Percentiles rank a stretch among this genome's conserved stretches.
phyloP scores from a whole-genome alignment of 805 yeast species.

The Barnettozyma sp. region DNA sequence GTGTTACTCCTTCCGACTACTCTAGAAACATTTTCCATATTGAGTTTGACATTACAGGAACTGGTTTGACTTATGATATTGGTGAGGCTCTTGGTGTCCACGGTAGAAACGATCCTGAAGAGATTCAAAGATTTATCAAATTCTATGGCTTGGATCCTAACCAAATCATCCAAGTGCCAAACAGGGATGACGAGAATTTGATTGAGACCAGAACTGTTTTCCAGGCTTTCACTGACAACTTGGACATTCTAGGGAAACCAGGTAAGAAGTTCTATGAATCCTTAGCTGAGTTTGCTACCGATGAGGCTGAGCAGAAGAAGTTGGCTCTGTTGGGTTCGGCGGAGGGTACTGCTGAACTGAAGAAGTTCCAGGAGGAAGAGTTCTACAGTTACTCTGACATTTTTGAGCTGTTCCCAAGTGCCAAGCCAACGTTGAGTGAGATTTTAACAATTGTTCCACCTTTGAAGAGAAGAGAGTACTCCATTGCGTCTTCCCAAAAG shows the following conservation, averaged over 20 bases:
- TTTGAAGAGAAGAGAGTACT: conserved; percentile 93
- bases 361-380: conserved; percentile 78
- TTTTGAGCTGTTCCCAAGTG: conserved; percentile 70
- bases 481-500: conserved; percentile 94
- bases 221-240: conserved; percentile 71
- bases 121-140: conserved; percentile 61
- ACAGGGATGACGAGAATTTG: conserved; percentile 51
- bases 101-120: conserved; percentile 67
- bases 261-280: conserved; percentile 90
- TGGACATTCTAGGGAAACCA: conserved; percentile 91
- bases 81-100: conserved; percentile 97
- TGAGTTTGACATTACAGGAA: conserved; percentile 86
- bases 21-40: conserved; percentile 94
- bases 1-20: conserved; percentile 85
- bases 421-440: conserved; percentile 67
- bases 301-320: conserved; percentile 55
- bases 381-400: conserved; percentile 77
- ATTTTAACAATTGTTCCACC: conserved; percentile 73
- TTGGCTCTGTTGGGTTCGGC: conserved; percentile 62
- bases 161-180: conserved; percentile 62
- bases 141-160: conserved; percentile 68
- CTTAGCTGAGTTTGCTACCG: conserved; percentile 64
- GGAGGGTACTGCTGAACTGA: conserved; percentile 80
- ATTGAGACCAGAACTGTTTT: conserved; percentile 73
- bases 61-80: conserved; percentile 84